These are phyloP conservation scores for Besnoitia besnoiti DNA, from an alignment of 169 alveolate genomes.

Conservation along the genomic window DNA sequence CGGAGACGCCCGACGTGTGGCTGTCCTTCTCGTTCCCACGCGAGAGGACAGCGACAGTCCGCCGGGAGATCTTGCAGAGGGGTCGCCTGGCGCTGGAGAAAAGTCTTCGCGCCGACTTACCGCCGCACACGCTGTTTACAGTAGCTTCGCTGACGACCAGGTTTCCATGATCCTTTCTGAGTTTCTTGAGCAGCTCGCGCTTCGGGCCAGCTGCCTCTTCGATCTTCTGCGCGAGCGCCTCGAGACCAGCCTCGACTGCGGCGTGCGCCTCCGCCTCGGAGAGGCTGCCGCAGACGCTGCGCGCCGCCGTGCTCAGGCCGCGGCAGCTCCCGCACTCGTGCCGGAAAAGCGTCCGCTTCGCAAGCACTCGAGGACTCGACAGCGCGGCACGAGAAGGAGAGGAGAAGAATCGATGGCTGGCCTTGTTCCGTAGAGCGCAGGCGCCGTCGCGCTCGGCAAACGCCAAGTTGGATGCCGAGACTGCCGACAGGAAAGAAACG, in stretches of 20 bases:
- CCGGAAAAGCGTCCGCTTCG: not conserved
- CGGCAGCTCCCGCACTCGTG: not conserved
- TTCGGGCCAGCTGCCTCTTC: not conserved
- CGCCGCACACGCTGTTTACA: not conserved
- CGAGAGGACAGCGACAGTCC: no score
- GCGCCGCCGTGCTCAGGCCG: not conserved
- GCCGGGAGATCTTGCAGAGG: no score
- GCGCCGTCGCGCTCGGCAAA: no score
- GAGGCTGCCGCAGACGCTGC: not conserved
- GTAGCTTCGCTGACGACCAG: not conserved
- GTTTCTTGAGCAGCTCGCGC: not conserved
- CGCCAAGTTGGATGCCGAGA: no score
- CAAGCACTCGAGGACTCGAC: no score
- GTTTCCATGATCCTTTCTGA: not conserved
- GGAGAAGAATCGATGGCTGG: no score
- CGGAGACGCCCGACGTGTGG: no score
- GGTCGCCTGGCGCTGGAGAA: no score
- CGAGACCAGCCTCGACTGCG: not conserved
- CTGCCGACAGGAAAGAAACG: not conserved
- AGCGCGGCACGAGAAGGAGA: no score
- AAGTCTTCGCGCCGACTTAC: not conserved
- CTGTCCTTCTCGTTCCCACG: no score
- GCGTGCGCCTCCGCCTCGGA: not conserved
- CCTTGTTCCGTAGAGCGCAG: no score
- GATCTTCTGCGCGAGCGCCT: not conserved